Percentiles rank a stretch among this genome's conserved stretches.
phyloP scores from a whole-genome alignment of 768 basidiomycete species.

The Steccherinum ochraceum region DNA sequence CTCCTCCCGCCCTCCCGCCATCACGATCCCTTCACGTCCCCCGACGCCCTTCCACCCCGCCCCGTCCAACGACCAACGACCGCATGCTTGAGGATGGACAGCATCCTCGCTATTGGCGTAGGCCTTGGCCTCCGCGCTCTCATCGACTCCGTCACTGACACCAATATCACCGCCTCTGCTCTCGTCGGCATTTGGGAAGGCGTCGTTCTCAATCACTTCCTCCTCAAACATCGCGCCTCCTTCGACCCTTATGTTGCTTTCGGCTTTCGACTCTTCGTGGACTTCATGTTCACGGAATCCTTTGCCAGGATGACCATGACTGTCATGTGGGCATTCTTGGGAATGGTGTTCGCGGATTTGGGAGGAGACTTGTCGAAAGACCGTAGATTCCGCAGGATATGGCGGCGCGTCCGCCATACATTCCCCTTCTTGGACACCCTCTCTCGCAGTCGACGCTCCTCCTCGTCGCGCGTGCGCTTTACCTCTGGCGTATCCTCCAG shows the following conservation, averaged over 20 bases:
- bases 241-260: conserved; percentile 66
- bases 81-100: conserved; percentile 46
- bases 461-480: conserved; percentile 14
- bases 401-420: conserved; percentile 17
- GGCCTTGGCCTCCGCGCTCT: conserved; percentile 63
- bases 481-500: conserved; percentile 1
- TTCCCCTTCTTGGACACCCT: conserved; percentile 11
- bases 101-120: conserved; percentile 57
- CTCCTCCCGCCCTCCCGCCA: not conserved
- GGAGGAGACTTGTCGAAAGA: conserved; percentile 42
- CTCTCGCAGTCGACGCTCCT: not conserved
- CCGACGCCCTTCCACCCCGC: not conserved
- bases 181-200: conserved; percentile 80
- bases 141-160: conserved; percentile 44
- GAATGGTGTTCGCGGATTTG: conserved; percentile 48
- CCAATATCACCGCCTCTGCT: conserved; percentile 47
- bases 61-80: not conserved
- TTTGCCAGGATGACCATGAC: conserved; percentile 40
- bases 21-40: not conserved
- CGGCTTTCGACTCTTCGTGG: conserved; percentile 63
- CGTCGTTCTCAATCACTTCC: conserved; percentile 64
- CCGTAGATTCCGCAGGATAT: conserved; percentile 23
- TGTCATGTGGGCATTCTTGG: conserved; percentile 45
- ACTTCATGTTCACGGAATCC: conserved; percentile 61
- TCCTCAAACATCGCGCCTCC: conserved; percentile 58